These are phyloP conservation scores for Glaciozyma martinii DNA, from an alignment of 768 basidiomycete species.

Conservation along the genomic window DNA sequence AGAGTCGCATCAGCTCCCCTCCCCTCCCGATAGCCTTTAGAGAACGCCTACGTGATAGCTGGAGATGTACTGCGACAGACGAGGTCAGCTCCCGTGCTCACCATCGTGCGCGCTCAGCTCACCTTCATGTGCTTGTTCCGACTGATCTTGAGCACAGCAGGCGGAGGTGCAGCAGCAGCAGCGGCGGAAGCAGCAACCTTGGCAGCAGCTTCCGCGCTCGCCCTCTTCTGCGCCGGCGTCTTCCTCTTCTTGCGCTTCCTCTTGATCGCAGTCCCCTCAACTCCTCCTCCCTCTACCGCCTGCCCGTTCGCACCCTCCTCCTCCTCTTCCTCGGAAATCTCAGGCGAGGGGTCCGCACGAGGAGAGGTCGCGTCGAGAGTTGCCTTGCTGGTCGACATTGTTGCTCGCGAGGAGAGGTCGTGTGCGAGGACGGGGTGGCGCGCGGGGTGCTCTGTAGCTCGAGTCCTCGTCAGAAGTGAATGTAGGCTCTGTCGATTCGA, in stretches of 20 bases:
- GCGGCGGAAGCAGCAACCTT: neutral
- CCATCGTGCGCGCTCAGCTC: slow-evolving; percentile 54
- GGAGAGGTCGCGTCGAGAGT: neutral
- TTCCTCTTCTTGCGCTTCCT: slow-evolving; percentile 27
- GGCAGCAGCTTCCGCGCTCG: slow-evolving; percentile 1
- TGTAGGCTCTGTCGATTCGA: too few species aligned
- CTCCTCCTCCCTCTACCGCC: neutral
- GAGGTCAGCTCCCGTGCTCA: neutral
- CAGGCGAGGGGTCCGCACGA: neutral
- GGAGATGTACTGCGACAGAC: slow-evolving; percentile 8
- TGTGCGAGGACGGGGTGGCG: too few species aligned
- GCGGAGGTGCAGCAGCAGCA: slow-evolving; percentile 38
- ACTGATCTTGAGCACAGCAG: slow-evolving; percentile 51
- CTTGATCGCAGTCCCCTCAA: neutral
- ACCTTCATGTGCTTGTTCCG: slow-evolving; percentile 92
- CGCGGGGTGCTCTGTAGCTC: too few species aligned
- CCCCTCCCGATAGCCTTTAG: neutral
- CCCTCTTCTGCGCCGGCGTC: slow-evolving; percentile 21
- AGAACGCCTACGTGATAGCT: slow-evolving; percentile 8
- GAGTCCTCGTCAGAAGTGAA: too few species aligned
- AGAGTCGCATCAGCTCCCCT: slow-evolving; percentile 10
- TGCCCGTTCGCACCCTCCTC: neutral
- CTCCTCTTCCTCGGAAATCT: neutral
- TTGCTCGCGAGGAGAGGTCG: too few species aligned
- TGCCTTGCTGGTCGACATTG: too few species aligned